Evolutionary conservation across 805 yeast genomes (phyloP).

Genomic region (Saccharomycopsis olivae): DNA sequence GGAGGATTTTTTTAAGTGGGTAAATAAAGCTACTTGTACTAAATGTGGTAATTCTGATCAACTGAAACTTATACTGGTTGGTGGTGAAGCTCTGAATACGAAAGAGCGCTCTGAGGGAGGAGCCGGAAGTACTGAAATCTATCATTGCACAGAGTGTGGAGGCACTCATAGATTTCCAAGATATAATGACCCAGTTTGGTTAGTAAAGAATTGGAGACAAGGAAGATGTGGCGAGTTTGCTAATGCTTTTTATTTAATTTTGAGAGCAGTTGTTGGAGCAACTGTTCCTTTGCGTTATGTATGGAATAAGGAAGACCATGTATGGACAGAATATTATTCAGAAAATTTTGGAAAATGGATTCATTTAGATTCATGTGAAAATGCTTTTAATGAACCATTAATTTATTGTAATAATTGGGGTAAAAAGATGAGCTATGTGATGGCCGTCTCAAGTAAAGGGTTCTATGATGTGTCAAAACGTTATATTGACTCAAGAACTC

Average conservation of each 20-base stretch:
- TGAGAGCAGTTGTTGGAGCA: slow-evolving; percentile 61
- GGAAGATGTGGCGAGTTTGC: slow-evolving; percentile 98
- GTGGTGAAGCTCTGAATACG: slow-evolving; percentile 32
- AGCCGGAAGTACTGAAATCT: slow-evolving; percentile 54
- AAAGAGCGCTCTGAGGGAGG: slow-evolving; percentile 36
- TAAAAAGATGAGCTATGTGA: slow-evolving; percentile 79
- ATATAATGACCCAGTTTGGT: slow-evolving; percentile 53
- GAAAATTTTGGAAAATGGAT: slow-evolving; percentile 56
- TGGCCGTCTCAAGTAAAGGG: slow-evolving; percentile 57
- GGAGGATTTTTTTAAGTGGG: slow-evolving; percentile 74
- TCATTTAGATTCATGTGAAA: slow-evolving; percentile 84
- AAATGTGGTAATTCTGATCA: slow-evolving; percentile 35
- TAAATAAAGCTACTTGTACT: slow-evolving; percentile 55
- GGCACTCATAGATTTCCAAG: slow-evolving; percentile 55
- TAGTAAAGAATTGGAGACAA: slow-evolving; percentile 42
- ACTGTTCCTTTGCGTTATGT: slow-evolving; percentile 51
- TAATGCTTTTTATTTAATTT: slow-evolving; percentile 61
- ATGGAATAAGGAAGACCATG: slow-evolving; percentile 91
- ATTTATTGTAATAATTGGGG: slow-evolving; percentile 84
- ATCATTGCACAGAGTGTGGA: slow-evolving; percentile 46
- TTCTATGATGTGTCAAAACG: slow-evolving; percentile 59
- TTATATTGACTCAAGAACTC: slow-evolving; percentile 39
- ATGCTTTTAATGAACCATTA: slow-evolving; percentile 70
- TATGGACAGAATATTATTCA: slow-evolving; percentile 89
- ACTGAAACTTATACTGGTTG: slow-evolving; percentile 29